These are phyloP conservation scores for Emergomyces orientalis DNA, from an alignment of 2,329 filamentous ascomycete genomes.

Conservation along the genomic window DNA sequence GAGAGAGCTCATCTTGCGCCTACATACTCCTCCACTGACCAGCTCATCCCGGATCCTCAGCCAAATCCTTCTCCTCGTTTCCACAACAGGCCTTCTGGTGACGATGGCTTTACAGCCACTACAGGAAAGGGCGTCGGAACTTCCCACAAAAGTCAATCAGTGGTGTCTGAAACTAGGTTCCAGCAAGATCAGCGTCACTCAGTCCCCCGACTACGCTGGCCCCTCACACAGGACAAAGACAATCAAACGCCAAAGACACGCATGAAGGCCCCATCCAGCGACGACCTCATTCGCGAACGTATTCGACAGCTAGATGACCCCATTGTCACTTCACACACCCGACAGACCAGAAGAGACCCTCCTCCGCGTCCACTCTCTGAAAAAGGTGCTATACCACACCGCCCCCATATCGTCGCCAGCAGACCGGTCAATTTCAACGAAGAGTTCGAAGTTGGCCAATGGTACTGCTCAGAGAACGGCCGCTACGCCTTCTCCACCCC, in stretches of 20 bases:
- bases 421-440: slow-evolving; percentile 6
- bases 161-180: neutral
- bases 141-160: neutral
- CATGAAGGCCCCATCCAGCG: neutral
- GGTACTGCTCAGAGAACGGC: slow-evolving; percentile 12
- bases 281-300: slow-evolving; percentile 10
- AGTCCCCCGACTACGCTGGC: neutral
- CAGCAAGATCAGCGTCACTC: neutral
- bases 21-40: slow-evolving; percentile 1
- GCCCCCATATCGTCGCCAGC: neutral
- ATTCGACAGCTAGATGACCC: slow-evolving; percentile 5
- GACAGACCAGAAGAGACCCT: neutral
- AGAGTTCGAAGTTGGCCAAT: slow-evolving; percentile 7
- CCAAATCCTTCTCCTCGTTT: neutral
- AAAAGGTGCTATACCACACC: neutral
- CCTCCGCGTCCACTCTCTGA: neutral
- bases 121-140: neutral
- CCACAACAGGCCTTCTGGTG: neutral
- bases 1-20: slow-evolving; percentile 2
- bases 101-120: neutral
- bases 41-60: neutral
- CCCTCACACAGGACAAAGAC: neutral
- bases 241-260: neutral
- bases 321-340: neutral
- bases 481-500: slow-evolving; percentile 14